Percentiles rank a stretch among this genome's conserved stretches.
phyloP scores from a whole-genome alignment of 176 grass and related monocot species.

The Carex myosuroides region DNA sequence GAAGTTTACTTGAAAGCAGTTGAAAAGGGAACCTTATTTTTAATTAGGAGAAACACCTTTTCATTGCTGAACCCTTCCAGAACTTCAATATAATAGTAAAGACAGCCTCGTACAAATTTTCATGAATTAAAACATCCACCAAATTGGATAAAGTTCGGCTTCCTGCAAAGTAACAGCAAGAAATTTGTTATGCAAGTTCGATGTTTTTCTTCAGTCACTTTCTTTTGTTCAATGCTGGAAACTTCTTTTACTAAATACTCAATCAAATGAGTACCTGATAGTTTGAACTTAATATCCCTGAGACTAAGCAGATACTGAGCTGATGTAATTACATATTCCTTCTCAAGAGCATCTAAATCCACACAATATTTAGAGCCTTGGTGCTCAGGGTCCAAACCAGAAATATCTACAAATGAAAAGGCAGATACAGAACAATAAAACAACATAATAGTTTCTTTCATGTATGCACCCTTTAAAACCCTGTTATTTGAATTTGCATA shows the following conservation, averaged over 20 bases:
- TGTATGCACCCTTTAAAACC: background rate
- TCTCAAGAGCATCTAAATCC: slow-evolving; percentile 89
- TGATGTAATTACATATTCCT: slow-evolving; percentile 78
- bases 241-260: background rate
- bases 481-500: background rate
- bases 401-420: slow-evolving; percentile 35
- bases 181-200: background rate
- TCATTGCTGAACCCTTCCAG: slow-evolving; percentile 70
- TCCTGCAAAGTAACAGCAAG: slow-evolving; percentile 31
- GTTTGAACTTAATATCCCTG: slow-evolving; percentile 51
- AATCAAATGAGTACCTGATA: slow-evolving; percentile 43
- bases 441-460: background rate
- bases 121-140: slow-evolving; percentile 72
- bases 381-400: slow-evolving; percentile 39
- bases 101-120: slow-evolving; percentile 74
- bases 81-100: slow-evolving; percentile 86
- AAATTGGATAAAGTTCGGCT: slow-evolving; percentile 48
- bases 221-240: background rate
- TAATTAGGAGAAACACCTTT: slow-evolving; percentile 41
- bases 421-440: slow-evolving; percentile 25
- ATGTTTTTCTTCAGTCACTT: background rate
- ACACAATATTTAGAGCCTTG: slow-evolving; percentile 54
- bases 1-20: background rate
- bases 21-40: slow-evolving; percentile 11
- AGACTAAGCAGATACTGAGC: slow-evolving; percentile 63